Base-by-base conservation (phyloP, 768 basidiomycete genomes). In the Psilocybe azurescens region DNA sequence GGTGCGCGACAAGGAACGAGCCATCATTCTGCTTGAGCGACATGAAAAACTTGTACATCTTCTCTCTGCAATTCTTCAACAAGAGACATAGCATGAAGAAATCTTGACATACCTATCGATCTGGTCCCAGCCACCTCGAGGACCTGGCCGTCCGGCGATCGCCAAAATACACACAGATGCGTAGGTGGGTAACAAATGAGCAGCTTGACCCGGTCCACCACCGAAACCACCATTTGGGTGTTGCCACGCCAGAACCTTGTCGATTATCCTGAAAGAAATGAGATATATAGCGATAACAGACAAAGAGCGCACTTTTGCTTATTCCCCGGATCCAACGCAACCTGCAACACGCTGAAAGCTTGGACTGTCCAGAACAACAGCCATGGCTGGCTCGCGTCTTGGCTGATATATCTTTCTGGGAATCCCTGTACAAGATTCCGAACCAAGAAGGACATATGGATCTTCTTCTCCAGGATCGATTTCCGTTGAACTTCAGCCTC, bases 341-440 rank as follows among this genome's bases (percentile, higher is more conserved):
- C 88, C 53, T 94, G 93, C 48, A 97, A 71, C 2, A 88, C 71
- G 67, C 91, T 89, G 68, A 97, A 90, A 13, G 89, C 81, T 68
- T 99, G 95, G 9, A 96, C 72, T 0, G 88, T 89, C 96, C 97
- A 99, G 77, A 93, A 98, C 61, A 98, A 73, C 30, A 98, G 78
- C 97, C 97, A 99, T 0, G 97, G 92, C 68, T 97, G 90, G 66
- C 93, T 95, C 0, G 97, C 96, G 72, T 99, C 97, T 69, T 98
- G 91, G 50, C 87, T 88, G 18, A 80, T 82, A 72, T 94, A 99
- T 58, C 88, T 81, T 10, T 81, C 78, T 0, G 95, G 94, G 48
- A 99, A 91, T 2, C 93, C 88, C 70, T 94, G 91, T 7, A 88
- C 70, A 56, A 94, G 81, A 63, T 89, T 86, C 28, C 88, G 81